These are phyloP conservation scores for Bryoerythrophyllum caledonicum DNA, from an alignment of 225 moss, liverwort and hornwort species.

Conservation along the genomic window DNA sequence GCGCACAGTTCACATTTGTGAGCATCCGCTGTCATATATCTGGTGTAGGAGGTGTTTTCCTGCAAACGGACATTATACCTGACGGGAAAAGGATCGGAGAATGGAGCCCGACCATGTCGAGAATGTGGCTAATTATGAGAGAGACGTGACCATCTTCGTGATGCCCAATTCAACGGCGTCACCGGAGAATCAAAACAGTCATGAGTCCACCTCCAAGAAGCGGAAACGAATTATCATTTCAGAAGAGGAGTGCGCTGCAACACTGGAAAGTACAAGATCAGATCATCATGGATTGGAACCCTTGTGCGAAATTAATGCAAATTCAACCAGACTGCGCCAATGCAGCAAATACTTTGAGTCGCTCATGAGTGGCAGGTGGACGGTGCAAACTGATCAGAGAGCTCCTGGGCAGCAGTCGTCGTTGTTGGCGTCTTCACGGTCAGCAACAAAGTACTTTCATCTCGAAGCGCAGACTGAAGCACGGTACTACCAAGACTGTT, in stretches of 20 bases:
- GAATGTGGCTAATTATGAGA: not conserved
- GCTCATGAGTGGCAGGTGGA: constrained; percentile 10
- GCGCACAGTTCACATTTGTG: constrained; percentile 23
- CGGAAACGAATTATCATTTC: not conserved
- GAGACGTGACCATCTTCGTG: constrained; percentile 3
- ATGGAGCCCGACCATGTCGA: not conserved
- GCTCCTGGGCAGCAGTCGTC: too few relatives aligned
- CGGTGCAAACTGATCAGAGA: not conserved
- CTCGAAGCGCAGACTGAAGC: not conserved
- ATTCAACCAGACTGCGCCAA: not conserved
- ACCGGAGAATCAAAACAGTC: not conserved
- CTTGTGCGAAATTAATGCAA: not conserved
- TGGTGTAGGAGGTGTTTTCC: not conserved
- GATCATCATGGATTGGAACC: not conserved
- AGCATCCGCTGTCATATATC: not conserved
- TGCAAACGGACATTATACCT: too few relatives aligned
- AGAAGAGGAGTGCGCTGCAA: not conserved
- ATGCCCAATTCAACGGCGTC: constrained; percentile 6
- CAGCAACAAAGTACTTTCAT: not conserved
- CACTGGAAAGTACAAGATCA: not conserved
- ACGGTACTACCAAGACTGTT: constrained; percentile 1
- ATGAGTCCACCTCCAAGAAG: not conserved
- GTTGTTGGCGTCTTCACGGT: not conserved
- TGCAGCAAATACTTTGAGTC: constrained; percentile 7
- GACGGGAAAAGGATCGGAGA: not conserved